Evolutionary conservation across 1,139 yeast genomes (phyloP), one percentile per base, ranked within the genome.

Genomic region (Kodamaea ohmeri): DNA sequence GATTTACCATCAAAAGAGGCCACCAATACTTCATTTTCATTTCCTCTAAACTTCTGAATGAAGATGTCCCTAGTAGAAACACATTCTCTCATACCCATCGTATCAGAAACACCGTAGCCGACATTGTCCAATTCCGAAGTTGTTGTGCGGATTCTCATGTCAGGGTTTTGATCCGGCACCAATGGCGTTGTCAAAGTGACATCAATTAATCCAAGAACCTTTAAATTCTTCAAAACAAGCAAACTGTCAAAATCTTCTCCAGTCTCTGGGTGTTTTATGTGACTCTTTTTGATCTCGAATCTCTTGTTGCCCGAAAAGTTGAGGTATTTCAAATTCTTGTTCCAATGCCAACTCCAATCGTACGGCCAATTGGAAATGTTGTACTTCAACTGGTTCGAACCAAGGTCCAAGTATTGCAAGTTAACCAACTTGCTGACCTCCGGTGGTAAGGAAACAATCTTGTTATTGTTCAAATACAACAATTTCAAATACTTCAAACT

Each of bases 331-430:
- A 94, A 70, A 34, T 82, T 80, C 40, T 74, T 68, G 55, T 92
- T 94, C 70, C 81, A 82, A 52, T 85, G 83, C 98, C 98, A 94
- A 60, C 88, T 92, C 97, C 97, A 92, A 58, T 92, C 98, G 56
- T 88, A 90, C 6, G 95, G 95, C 78, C 90, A 87, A 57, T 92
- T 92, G 11, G 94, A 84, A 42, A 92, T 88, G 51, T 94, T 92
- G 60, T 92, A 92, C 53, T 90, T 85, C 58, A 94, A 68, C 47
- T 82, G 85, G 57, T 94, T 94, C 3, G 95, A 86, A 2, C 97
- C 96, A 13, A 88, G 94, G 63, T 94, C 99, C 32, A 94, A 71
- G 13, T 82, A 83, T 28, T 75, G 76, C 50, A 94, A 65, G 25
- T 77, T 74, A 1, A 64, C 56, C 40, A 89, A 71, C 45, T 82